Evolutionary conservation across 495 filamentous ascomycete species (phyloP).

Genomic region (Neurospora pannonica): DNA sequence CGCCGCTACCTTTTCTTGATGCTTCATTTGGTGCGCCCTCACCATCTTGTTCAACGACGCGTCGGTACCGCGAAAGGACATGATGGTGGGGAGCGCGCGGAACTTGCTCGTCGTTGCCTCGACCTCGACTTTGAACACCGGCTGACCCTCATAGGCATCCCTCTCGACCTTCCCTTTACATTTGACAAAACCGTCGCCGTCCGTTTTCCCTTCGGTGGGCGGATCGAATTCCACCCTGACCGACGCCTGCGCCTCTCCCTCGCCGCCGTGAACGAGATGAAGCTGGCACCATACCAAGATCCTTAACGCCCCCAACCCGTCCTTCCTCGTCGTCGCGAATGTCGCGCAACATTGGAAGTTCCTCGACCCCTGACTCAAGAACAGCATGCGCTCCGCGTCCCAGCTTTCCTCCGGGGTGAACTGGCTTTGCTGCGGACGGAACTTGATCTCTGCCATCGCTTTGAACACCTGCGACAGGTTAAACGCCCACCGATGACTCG

Average conservation of each 20-base stretch:
- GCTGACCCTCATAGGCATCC: not conserved
- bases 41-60: not conserved
- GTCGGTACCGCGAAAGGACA: not conserved
- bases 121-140: not conserved
- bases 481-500: slow-evolving; percentile 9
- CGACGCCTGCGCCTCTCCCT: not conserved
- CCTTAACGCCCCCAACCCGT: not conserved
- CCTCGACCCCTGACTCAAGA: slow-evolving; percentile 8
- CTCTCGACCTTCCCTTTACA: not conserved
- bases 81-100: not conserved
- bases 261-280: not conserved
- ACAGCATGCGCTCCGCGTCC: slow-evolving; percentile 9
- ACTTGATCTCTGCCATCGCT: not conserved
- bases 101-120: not conserved
- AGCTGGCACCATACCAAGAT: not conserved
- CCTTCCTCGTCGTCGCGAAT: not conserved
- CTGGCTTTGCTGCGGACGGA: not conserved
- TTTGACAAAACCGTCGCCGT: not conserved
- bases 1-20: not conserved
- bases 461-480: slow-evolving; percentile 3
- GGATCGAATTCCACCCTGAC: not conserved
- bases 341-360: not conserved
- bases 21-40: not conserved
- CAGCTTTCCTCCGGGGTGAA: slow-evolving; percentile 10
- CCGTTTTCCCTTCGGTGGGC: not conserved